Evolutionary conservation across 192 early-diverging fungal species (phyloP).

Genomic region (Geosiphon pyriformis): DNA sequence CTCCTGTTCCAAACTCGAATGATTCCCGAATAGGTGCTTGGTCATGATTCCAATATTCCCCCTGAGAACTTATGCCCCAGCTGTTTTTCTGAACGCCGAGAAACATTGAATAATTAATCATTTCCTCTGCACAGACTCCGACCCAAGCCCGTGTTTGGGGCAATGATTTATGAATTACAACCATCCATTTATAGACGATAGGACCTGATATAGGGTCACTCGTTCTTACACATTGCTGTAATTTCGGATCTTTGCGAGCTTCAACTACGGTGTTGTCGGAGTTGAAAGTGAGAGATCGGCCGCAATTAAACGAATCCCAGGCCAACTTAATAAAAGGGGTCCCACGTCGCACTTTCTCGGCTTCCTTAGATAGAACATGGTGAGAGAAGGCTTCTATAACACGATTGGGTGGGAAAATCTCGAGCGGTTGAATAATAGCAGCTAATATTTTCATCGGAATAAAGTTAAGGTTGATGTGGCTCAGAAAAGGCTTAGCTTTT

Average conservation of each 20-base stretch:
- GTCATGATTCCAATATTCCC: not conserved
- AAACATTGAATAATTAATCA: not conserved
- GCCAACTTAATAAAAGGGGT: too few relatives aligned
- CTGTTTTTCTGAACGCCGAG: not conserved
- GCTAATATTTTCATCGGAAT: not conserved
- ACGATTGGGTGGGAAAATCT: not conserved
- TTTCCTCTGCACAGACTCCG: not conserved
- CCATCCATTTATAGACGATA: not conserved
- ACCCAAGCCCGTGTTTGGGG: conserved; percentile 1
- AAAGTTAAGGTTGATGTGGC: not conserved
- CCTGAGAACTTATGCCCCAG: not conserved
- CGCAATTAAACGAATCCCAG: not conserved
- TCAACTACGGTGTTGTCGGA: too few relatives aligned
- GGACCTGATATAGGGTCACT: not conserved
- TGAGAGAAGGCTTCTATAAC: not conserved
- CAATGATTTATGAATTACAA: not conserved
- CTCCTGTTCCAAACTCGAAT: not conserved
- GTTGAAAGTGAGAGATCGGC: not conserved
- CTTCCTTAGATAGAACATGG: not conserved
- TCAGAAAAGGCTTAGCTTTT: not conserved
- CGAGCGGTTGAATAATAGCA: conserved; percentile 4
- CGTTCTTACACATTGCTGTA: not conserved
- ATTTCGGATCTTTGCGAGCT: too few relatives aligned
- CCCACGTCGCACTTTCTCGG: too few relatives aligned
- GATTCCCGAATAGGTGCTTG: not conserved